Evolutionary conservation across 2,329 filamentous ascomycete species (phyloP).

Genomic region (Albophoma yamanashiensis): DNA sequence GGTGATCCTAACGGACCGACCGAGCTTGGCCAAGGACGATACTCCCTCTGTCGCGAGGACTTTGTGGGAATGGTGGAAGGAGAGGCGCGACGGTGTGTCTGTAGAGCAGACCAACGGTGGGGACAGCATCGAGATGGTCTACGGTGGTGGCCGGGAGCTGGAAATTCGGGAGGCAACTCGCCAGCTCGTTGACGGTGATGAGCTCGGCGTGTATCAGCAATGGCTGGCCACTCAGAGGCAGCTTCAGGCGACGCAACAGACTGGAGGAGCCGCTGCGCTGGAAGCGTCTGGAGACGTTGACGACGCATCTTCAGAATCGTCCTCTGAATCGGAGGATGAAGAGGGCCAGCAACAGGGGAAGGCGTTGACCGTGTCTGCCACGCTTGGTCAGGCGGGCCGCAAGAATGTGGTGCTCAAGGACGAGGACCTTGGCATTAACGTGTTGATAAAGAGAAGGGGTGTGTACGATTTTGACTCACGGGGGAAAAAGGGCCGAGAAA

Average conservation of each 20-base stretch:
- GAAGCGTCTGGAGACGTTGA: constrained; percentile 67
- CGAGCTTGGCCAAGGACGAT: constrained; percentile 27
- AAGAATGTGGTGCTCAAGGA: constrained; percentile 82
- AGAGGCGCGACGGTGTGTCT: constrained; percentile 52
- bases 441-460: constrained; percentile 77
- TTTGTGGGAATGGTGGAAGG: constrained; percentile 73
- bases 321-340: constrained; percentile 77
- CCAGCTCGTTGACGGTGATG: constrained; percentile 60
- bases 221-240: constrained; percentile 84
- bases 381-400: constrained; percentile 70
- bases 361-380: constrained; percentile 78
- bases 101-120: constrained; percentile 42
- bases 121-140: constrained; percentile 55
- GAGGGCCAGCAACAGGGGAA: constrained; percentile 87
- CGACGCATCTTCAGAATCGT: constrained; percentile 77
- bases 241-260: constrained; percentile 69
- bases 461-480: constrained; percentile 91
- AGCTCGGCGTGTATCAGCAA: constrained; percentile 77
- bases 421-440: constrained; percentile 83
- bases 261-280: constrained; percentile 54
- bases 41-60: constrained; percentile 56
- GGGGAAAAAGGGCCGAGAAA: constrained; percentile 83
- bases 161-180: constrained; percentile 50
- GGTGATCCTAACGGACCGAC: constrained; percentile 74
- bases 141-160: constrained; percentile 52